A percentile compares a stretch with the other conserved stretches of the same genome.
phyloP scores from a whole-genome alignment of 352 stramenopile genomes.

The Phytophthora vignae region DNA sequence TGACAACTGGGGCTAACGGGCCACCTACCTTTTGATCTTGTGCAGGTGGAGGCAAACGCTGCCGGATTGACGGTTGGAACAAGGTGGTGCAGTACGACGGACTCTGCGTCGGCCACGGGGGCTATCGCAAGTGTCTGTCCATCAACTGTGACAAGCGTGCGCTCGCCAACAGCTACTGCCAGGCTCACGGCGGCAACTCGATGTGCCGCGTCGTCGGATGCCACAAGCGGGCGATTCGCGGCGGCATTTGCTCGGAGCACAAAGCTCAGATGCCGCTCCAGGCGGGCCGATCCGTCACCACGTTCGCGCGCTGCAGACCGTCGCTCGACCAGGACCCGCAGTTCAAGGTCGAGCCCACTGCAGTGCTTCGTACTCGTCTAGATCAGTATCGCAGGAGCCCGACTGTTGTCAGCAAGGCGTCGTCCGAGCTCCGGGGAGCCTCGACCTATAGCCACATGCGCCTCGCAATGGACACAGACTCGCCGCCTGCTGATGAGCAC shows the following conservation, averaged over 20 bases:
- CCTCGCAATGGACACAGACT: constrained; percentile 3
- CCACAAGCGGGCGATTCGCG: constrained; percentile 47
- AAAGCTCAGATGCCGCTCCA: constrained; percentile 14
- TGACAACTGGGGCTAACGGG: constrained; percentile 3
- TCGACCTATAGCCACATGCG: background rate
- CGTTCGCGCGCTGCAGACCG: constrained; percentile 17
- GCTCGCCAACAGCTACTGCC: constrained; percentile 58
- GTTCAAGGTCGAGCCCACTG: constrained; percentile 30
- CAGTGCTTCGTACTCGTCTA: background rate
- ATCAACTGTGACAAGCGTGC: constrained; percentile 56
- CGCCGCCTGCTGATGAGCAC: background rate
- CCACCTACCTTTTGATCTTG: constrained; percentile 1
- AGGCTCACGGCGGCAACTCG: constrained; percentile 54
- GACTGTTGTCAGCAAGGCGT: background rate
- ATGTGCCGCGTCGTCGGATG: constrained; percentile 39
- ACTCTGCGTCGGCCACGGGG: constrained; percentile 63
- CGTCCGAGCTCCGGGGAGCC: constrained; percentile 7
- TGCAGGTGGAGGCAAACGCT: constrained; percentile 60
- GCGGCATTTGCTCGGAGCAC: constrained; percentile 50
- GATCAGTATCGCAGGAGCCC: constrained; percentile 4
- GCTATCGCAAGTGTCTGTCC: constrained; percentile 60
- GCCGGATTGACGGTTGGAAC: constrained; percentile 56
- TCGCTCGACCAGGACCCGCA: constrained; percentile 18
- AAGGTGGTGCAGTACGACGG: constrained; percentile 75
- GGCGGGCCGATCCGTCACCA: background rate